Evolutionary conservation across 805 yeast species (phyloP).

Genomic region (Grigorovia yakushimaensis): DNA sequence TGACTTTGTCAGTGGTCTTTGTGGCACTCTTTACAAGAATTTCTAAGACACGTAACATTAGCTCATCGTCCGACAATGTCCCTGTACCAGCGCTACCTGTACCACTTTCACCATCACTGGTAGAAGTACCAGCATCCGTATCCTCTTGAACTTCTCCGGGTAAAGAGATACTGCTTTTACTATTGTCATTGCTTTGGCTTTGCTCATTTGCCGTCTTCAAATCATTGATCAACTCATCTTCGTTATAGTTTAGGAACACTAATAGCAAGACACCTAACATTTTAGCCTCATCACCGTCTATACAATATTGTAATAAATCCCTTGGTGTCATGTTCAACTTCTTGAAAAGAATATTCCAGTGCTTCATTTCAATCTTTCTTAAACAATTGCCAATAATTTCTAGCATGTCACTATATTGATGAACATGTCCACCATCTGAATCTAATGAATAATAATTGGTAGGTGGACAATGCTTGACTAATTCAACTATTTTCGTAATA

Average conservation of each 20-base stretch:
- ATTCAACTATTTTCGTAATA: constrained; percentile 14
- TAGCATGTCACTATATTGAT: constrained; percentile 14
- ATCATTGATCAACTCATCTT: constrained; percentile 13
- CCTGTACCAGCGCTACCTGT: too few species aligned
- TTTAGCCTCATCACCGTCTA: constrained; percentile 25
- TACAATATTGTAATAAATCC: constrained; percentile 22
- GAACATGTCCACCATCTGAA: not conserved
- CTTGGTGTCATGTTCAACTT: constrained; percentile 23
- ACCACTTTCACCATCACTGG: too few species aligned
- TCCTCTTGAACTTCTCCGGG: constrained; percentile 1
- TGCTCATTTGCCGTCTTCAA: constrained; percentile 5
- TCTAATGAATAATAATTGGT: constrained; percentile 2
- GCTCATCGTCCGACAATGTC: constrained; percentile 21
- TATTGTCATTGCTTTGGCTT: not conserved
- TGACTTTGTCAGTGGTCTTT: constrained; percentile 11
- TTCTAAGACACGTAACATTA: constrained; percentile 24
- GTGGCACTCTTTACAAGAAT: constrained; percentile 25
- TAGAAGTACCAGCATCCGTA: not conserved
- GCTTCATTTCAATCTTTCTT: constrained; percentile 26
- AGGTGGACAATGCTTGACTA: constrained; percentile 17
- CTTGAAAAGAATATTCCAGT: constrained; percentile 24
- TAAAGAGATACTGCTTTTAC: not conserved
- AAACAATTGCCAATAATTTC: constrained; percentile 28
- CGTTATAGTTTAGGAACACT: constrained; percentile 27
- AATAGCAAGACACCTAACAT: constrained; percentile 23